These are phyloP conservation scores for Sclerotiophoma versabilis DNA, from an alignment of 2,329 filamentous ascomycete genomes.

Conservation along the genomic window DNA sequence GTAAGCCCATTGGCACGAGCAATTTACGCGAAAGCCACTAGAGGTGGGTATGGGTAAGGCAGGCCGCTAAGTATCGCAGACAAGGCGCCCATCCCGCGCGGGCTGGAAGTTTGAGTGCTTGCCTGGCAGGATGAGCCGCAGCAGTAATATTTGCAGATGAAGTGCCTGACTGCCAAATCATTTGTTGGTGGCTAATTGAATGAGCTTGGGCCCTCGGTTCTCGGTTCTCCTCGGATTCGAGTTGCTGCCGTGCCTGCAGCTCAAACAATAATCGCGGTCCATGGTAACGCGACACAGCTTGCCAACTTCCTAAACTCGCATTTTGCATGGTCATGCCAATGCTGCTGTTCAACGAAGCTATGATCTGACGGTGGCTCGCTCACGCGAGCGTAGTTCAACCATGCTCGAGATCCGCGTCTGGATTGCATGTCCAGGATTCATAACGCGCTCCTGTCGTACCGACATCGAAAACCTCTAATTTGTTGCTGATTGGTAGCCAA, in stretches of 20 bases:
- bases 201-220: background rate
- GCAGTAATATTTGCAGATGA: background rate
- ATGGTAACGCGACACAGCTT: slow-evolving; percentile 1
- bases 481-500: too few species aligned
- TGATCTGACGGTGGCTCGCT: slow-evolving; percentile 12
- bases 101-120: background rate
- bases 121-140: background rate
- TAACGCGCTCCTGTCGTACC: background rate
- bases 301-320: background rate
- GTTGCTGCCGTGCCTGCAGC: background rate
- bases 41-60: background rate
- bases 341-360: slow-evolving; percentile 10
- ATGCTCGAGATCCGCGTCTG: background rate
- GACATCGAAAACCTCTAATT: too few species aligned
- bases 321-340: slow-evolving; percentile 9
- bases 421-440: background rate
- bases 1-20: slow-evolving; percentile 1
- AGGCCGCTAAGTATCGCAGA: background rate
- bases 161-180: background rate
- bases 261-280: background rate
- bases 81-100: background rate
- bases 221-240: background rate
- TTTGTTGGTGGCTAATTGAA: background rate
- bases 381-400: slow-evolving; percentile 8
- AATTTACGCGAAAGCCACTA: background rate